Evolutionary conservation across 108 stramenopile genomes (phyloP), one percentile per base, ranked within the genome.

Genomic region (Pseudonitzschia pungens): DNA sequence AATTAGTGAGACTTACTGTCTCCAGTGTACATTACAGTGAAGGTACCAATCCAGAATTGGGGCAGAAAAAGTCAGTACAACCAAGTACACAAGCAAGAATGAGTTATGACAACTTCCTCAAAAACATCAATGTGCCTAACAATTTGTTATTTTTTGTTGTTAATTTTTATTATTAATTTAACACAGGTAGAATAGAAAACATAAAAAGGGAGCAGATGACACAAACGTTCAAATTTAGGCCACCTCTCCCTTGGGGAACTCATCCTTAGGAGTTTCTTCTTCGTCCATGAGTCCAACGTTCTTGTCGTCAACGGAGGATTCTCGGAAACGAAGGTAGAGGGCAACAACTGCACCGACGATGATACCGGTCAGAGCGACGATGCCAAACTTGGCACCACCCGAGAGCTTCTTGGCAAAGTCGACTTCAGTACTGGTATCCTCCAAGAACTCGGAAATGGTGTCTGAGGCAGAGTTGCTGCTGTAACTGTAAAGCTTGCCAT

Each of bases 401-500:
- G 66, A 67, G 9, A 48, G 44, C 11, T 67, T 50, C 24, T 57
- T 16, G 70, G 66, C 32, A 69, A 36, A 41, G 60, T 44, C 45
- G 81, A 83, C 5, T 81, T 83, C 57, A 10, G 10, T 65, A 4
- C 16, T 33, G 0, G 64, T 65, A 20, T 43, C 64, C 18, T 67
- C 66, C 45, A 67, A 11, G 36, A 67, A 67, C 21, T 67, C 66
- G 15, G 43, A 7, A 29, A 65, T 43, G 24, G 6, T 33, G 41
- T 67, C 66, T 7, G 66, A 67, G 36, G 40, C 64, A 26, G 64
- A 65, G 42, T 15, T 43, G 36, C 50, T 48, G 10, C 44, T 24
- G 80, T 81, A 81, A 51, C 28, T 44, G 71, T 81, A 81, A 42
- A 76, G 24, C 9, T 44, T 24, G 1, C 72, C 72, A 27, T 36